Base-by-base conservation (phyloP, 345 rosid genomes). In the Laguncularia racemosa region DNA sequence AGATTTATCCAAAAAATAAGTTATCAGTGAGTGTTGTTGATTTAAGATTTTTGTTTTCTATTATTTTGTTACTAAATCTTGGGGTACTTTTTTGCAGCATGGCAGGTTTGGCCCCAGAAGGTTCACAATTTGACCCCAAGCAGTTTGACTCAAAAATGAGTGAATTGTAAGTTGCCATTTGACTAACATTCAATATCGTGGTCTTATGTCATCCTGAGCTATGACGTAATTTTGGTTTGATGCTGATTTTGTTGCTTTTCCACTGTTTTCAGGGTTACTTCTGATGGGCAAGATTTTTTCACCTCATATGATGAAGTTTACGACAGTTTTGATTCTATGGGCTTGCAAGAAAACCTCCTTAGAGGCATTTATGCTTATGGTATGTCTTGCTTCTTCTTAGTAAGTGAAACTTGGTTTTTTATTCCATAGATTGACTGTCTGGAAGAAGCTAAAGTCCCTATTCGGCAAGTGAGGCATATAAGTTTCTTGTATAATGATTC, bases 351-450 rank as follows among this genome's bases (percentile, higher is more conserved):
- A 54, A 84, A 92, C 69, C 96, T 89, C 70, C 69, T 91, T 20
- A 76, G 98, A 69, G 98, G 98, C 52, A 91, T 91, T 33, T 92
- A 89, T 74, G 98, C 96, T 23, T 92, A 92, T 64, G 98, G 98
- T 92, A 75, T 17, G 78, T 71, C 19, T 17, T 16, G 13, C 9
- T 17, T 18, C 26, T 13, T 53, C 16, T 23, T 23, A 23, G 28
- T 33, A 9, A 7, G 9, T 33, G 1, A 9, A 33, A 33, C 40
- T 33, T 33, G 40, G 11, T 33, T 7, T 33, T 33, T 33, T 9
- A 33, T 33, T 33, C 40, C 40, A 6, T 33, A 4, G 6, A 9
- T 33, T 33, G 40, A 33, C 40, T 9, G 11, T 33, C 40, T 3
- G 9, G 1, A 4, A 33, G 40, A 33, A 33, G 40, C 5, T 3